These are phyloP conservation scores for Triadica sebifera DNA, from an alignment of 345 rosid species.

Conservation along the genomic window DNA sequence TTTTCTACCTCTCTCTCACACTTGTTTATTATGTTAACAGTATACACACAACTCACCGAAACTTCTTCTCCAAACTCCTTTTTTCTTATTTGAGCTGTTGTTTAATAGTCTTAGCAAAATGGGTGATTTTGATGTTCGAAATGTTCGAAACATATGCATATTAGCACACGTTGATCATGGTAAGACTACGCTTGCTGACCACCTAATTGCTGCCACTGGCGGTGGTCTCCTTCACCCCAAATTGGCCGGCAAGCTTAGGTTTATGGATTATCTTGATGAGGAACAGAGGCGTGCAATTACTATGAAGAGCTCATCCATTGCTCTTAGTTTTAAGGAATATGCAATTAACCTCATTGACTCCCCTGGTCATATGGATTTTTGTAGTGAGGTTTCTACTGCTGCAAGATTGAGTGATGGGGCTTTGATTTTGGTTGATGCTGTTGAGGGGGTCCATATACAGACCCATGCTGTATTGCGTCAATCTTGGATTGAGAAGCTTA, in stretches of 20 bases:
- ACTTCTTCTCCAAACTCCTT: too few relatives aligned
- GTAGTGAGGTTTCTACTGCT: conserved; percentile 91
- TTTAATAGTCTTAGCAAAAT: background rate
- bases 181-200: conserved; percentile 92
- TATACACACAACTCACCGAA: too few relatives aligned
- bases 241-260: conserved; percentile 78
- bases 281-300: conserved; percentile 96
- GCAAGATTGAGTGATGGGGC: conserved; percentile 93
- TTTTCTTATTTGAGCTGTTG: too few relatives aligned
- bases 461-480: conserved; percentile 90
- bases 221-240: conserved; percentile 79
- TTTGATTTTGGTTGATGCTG: conserved; percentile 89
- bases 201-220: conserved; percentile 76
- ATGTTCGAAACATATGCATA: conserved; percentile 74
- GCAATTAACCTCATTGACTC: conserved; percentile 79
- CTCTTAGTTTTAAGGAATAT: conserved; percentile 53
- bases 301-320: conserved; percentile 93
- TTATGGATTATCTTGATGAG: conserved; percentile 91
- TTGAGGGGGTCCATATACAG: conserved; percentile 91
- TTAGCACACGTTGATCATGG: conserved; percentile 98
- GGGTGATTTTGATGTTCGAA: conserved; percentile 45
- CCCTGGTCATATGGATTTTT: conserved; percentile 98
- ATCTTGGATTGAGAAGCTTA: conserved; percentile 87
- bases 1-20: too few relatives aligned
- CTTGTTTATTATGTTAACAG: too few relatives aligned